Percentiles rank a stretch among this genome's conserved stretches.
Conservation (phyloP, 345 rosid genomes). For the Draba incana region DNA sequence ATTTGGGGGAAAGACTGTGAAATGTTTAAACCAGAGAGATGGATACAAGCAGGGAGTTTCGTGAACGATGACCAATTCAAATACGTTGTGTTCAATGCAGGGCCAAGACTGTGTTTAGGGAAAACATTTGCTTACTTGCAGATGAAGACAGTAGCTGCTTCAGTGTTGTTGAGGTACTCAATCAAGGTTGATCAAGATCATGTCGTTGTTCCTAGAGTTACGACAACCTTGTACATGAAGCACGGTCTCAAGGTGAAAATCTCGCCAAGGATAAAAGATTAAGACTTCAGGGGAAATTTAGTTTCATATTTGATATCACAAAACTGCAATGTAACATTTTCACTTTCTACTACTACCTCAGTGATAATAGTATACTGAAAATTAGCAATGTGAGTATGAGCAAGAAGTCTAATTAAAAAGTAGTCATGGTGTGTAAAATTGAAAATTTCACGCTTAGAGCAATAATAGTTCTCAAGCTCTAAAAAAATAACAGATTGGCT, state of each 20-base stretch:
- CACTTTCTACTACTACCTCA: slow-evolving; percentile 10
- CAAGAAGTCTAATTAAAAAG: too few relatives aligned
- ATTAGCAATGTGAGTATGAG: not conserved
- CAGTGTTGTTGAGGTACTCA: slow-evolving; percentile 40
- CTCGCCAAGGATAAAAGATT: slow-evolving; percentile 6
- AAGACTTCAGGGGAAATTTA: not conserved
- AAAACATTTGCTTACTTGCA: slow-evolving; percentile 50
- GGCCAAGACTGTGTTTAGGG: slow-evolving; percentile 50
- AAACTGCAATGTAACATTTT: slow-evolving; percentile 10
- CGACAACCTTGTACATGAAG: slow-evolving; percentile 41
- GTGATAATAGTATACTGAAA: not conserved
- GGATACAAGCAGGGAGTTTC: slow-evolving; percentile 43
- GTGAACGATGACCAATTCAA: slow-evolving; percentile 38
- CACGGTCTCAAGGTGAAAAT: slow-evolving; percentile 38
- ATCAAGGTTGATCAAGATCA: slow-evolving; percentile 37
- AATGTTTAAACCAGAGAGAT: slow-evolving; percentile 63
- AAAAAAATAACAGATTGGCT: slow-evolving; percentile 35
- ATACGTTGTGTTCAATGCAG: slow-evolving; percentile 54
- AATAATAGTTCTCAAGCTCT: too few relatives aligned
- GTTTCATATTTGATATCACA: not conserved
- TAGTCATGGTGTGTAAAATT: too few relatives aligned
- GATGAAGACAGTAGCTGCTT: slow-evolving; percentile 48
- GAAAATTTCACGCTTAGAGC: too few relatives aligned
- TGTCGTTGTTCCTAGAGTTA: slow-evolving; percentile 38
- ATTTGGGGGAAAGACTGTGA: slow-evolving; percentile 61